These are phyloP conservation scores for Polygonum maritimum DNA, from an alignment of 148 eudicot genomes.

Conservation along the genomic window DNA sequence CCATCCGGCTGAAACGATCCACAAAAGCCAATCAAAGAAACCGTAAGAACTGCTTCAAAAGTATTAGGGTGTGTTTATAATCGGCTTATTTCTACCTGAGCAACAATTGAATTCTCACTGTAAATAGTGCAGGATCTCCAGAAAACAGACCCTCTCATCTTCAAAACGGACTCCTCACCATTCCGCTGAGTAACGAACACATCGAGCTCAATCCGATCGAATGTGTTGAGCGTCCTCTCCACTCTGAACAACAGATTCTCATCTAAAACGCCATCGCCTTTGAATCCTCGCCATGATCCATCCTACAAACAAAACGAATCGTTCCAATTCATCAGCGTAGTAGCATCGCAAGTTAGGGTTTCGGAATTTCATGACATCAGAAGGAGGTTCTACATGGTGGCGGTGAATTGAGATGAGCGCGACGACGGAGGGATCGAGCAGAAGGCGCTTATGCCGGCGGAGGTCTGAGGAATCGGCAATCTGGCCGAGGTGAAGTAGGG, in stretches of 20 bases:
- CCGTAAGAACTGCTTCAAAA: too few relatives aligned
- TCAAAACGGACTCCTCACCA: slow-evolving; percentile 22
- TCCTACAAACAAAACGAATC: slow-evolving; percentile 25
- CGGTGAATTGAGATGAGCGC: slow-evolving; percentile 36
- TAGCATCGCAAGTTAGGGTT: not conserved
- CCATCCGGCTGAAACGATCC: too few relatives aligned
- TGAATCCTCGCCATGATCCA: too few relatives aligned
- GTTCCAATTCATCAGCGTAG: not conserved
- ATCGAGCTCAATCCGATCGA: too few relatives aligned
- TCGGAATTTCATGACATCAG: not conserved
- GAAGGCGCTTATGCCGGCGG: slow-evolving; percentile 10
- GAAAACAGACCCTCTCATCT: slow-evolving; percentile 55
- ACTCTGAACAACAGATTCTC: too few relatives aligned
- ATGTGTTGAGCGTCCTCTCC: too few relatives aligned
- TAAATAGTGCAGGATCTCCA: slow-evolving; percentile 68
- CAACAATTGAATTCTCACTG: slow-evolving; percentile 41
- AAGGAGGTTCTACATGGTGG: slow-evolving; percentile 19
- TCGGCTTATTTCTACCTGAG: slow-evolving; percentile 50
- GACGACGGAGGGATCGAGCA: slow-evolving; percentile 41
- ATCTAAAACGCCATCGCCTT: too few relatives aligned
- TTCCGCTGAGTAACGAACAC: slow-evolving; percentile 18
- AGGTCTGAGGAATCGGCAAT: not conserved
- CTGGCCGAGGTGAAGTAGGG: slow-evolving; percentile 1
- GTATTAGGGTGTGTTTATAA: too few relatives aligned
- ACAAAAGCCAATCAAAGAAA: too few relatives aligned